Evolutionary conservation across 2,329 filamentous ascomycete species (phyloP), one percentile per base, ranked within the genome.

Genomic region (Monosporascus ibericus): DNA sequence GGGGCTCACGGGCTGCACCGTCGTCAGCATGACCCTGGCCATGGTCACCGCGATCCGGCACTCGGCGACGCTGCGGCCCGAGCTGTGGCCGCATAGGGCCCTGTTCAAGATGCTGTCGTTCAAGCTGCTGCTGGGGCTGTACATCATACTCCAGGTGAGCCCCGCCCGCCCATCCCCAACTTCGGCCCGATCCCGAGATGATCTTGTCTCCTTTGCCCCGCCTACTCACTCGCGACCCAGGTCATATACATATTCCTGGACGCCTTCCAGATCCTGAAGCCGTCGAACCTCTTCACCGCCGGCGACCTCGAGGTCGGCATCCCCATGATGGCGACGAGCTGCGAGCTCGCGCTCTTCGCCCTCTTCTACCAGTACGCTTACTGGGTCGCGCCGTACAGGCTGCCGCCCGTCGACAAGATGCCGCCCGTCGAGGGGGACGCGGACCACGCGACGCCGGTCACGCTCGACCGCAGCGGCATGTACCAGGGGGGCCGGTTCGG

Each of bases 1-100:
- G 6, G 69, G 64, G 55, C 51, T 69, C n/a, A 50, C 59, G n/a
- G 63, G 68, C 36, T 51, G 63, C 24, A 57, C 56, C 52, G 63
- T 53, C 2, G 46, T 58, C 24, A 65, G 61, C 20, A 58, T 65
- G 17, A 53, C 56, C 6, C 7, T 57, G 14, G 63, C 63, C 18
- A 49, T 68, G 3, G 42, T 62, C 15, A 50, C 59, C 9, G 61
- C 65, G n/a, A 22, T 67, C 44, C 55, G 49, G 24, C 54, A 53
- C 2, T 61, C 56, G 22, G 36, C 50, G 20, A 42, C 55, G 46
- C 47, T 65, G 6, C 53, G 53, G 20, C 40, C 46, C 2, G 57
- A 64, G 39, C 55, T 66, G 6, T 51, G 48, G 9, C 54, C 54
- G 14, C 61, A 64, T 37, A 48, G 58, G 37, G 60, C 61, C 0